These are phyloP conservation scores for Hordeum marinum DNA, from an alignment of 176 grass and related monocot species.

Conservation along the genomic window DNA sequence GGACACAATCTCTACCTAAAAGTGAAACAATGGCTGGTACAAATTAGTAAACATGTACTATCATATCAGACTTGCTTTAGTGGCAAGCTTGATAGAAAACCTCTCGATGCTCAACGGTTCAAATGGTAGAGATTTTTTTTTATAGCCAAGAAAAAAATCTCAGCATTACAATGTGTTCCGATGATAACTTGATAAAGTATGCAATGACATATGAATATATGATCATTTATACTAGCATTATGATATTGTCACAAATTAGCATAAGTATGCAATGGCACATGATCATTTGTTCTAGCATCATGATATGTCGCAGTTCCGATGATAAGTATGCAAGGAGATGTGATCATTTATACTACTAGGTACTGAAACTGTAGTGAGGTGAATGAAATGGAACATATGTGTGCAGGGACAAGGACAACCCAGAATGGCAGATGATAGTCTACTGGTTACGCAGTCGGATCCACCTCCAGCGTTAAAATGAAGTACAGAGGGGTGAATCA, in stretches of 20 bases:
- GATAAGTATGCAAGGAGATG: not conserved
- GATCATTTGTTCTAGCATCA: not conserved
- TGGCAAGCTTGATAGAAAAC: not conserved
- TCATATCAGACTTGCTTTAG: not conserved
- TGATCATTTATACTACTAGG: not conserved
- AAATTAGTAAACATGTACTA: not conserved
- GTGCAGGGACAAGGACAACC: no score
- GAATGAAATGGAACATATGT: not conserved
- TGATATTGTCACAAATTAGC: not conserved
- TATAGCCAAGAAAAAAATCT: not conserved
- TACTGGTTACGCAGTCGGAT: not conserved
- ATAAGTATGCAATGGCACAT: not conserved
- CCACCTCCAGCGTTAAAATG: not conserved
- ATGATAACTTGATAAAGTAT: not conserved
- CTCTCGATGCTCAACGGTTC: not conserved
- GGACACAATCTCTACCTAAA: not conserved
- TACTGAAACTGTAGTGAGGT: not conserved
- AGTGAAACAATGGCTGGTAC: not conserved
- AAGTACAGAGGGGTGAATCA: not conserved
- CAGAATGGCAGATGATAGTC: not conserved
- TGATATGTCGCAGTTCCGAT: not conserved
- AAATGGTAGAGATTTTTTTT: not conserved
- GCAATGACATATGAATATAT: not conserved
- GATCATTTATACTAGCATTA: not conserved
- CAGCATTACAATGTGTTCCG: not conserved